Conservation (phyloP, 805 yeast genomes). For the Kluyveromyces lactis region DNA sequence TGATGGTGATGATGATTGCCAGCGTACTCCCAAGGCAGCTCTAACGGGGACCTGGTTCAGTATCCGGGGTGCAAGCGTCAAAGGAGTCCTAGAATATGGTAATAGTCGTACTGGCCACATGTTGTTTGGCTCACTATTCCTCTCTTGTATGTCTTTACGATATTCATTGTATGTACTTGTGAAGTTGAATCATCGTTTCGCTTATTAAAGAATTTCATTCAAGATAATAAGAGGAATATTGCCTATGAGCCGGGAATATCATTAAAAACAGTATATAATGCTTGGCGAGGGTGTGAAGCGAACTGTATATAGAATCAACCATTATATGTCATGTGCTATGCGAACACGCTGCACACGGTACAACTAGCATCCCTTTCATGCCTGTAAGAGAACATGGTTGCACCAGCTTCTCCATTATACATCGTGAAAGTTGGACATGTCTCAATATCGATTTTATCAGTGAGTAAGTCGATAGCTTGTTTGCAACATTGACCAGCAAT, state of each 20-base stretch:
- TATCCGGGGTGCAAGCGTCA: neutral
- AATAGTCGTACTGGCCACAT: neutral
- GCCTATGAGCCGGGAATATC: too few relatives aligned
- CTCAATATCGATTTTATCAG: constrained; percentile 51
- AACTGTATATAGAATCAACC: too few relatives aligned
- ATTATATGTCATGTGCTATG: too few relatives aligned
- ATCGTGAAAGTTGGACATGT: constrained; percentile 69
- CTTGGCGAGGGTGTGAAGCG: too few relatives aligned
- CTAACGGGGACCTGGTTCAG: neutral
- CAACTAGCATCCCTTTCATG: constrained; percentile 57
- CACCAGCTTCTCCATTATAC: constrained; percentile 77
- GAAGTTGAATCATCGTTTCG: too few relatives aligned
- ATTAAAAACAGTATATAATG: too few relatives aligned
- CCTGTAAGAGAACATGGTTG: constrained; percentile 64
- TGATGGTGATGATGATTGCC: constrained; percentile 3
- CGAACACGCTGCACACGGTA: constrained; percentile 57
- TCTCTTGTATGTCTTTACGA: too few relatives aligned
- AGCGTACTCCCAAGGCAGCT: neutral
- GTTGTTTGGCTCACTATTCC: too few relatives aligned
- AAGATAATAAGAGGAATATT: too few relatives aligned
- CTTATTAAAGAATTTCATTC: too few relatives aligned
- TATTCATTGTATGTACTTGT: too few relatives aligned
- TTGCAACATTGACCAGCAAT: constrained; percentile 85
- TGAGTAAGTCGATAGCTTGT: constrained; percentile 72
- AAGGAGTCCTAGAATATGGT: neutral